Conservation (phyloP, 2,329 filamentous ascomycete species). For the Xylaria sp. region DNA sequence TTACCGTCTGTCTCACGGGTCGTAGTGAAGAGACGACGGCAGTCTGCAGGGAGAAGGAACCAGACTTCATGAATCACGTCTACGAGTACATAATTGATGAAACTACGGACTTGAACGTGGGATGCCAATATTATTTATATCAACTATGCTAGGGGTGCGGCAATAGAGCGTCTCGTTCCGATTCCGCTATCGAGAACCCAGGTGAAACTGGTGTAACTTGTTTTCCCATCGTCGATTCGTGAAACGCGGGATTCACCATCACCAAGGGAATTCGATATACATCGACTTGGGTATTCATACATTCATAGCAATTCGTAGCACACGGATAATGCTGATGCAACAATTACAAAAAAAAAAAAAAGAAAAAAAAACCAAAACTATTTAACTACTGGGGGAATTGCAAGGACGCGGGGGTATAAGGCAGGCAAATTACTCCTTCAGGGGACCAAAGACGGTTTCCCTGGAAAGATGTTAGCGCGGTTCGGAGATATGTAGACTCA, state of each 20-base stretch:
- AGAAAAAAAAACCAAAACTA: slow-evolving; percentile 4
- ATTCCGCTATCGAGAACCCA: neutral
- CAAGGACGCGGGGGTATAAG: slow-evolving; percentile 15
- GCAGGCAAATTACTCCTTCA: slow-evolving; percentile 25
- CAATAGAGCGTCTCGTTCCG: neutral
- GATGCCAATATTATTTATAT: neutral
- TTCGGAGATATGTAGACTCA: neutral
- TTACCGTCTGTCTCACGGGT: no score
- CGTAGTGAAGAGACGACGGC: no score
- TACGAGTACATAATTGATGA: no score
- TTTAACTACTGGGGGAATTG: slow-evolving; percentile 8
- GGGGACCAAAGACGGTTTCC: slow-evolving; percentile 50
- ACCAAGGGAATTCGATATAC: neutral
- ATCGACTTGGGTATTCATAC: slow-evolving; percentile 16
- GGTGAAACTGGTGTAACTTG: neutral
- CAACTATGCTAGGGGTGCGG: neutral
- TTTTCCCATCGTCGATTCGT: neutral
- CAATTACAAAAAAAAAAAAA: slow-evolving; percentile 15
- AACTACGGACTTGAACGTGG: neutral
- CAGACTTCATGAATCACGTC: no score
- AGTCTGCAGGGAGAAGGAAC: no score
- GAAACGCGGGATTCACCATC: slow-evolving; percentile 5
- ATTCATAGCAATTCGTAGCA: slow-evolving; percentile 18
- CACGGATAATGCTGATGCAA: slow-evolving; percentile 15
- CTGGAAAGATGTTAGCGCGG: slow-evolving; percentile 10